Base-by-base conservation (phyloP, 2,329 filamentous ascomycete genomes). In the Phialophora verrucosa region DNA sequence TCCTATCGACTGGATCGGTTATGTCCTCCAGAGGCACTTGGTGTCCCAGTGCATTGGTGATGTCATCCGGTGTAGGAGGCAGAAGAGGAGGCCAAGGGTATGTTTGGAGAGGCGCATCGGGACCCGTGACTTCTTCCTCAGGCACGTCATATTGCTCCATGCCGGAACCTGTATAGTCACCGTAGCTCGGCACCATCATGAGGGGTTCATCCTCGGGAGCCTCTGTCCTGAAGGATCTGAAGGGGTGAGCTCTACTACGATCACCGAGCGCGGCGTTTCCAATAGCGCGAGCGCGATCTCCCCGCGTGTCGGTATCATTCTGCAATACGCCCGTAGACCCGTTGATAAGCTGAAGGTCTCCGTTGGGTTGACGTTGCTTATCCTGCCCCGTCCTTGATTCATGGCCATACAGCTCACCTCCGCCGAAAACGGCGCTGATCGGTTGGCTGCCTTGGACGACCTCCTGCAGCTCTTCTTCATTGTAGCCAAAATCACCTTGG, bases 351-450 rank as follows among this genome's bases (percentile, higher is more conserved):
- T 88, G 83, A 63, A 90, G 81, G 56, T 90, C 88, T 1, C 90
- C 90, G 67, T 89, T 85, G 3, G 79, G 76, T 59, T 85, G 84
- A 51, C 83, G 80, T n/a, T 83, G 80, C 75, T 93, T 93, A 63
- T 90, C 91, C 71, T 91, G 85, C 56, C 88, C 85, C 11, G 79
- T 83, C 62, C 86, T 83, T n/a, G 83, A 83, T 32, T 83, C 79
- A 64, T 91, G 88, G 14, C 86, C 87, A 0, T 83, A 78, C 2
- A 90, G 88, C 20, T 91, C 88, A 63, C 84, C 82, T 0, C 89
- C 89, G 67, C 91, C 89, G 51, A 91, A 87, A 1, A 90, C 91
- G 68, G 93, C 93, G 57, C 91, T 93, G 54, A 94, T 84, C 0
- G 91, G 91, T 72, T 92, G 90, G 50, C 90, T 86, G 60, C 90